Evolutionary conservation across 768 basidiomycete species (phyloP).

Genomic region (Holtermannia corniformis): DNA sequence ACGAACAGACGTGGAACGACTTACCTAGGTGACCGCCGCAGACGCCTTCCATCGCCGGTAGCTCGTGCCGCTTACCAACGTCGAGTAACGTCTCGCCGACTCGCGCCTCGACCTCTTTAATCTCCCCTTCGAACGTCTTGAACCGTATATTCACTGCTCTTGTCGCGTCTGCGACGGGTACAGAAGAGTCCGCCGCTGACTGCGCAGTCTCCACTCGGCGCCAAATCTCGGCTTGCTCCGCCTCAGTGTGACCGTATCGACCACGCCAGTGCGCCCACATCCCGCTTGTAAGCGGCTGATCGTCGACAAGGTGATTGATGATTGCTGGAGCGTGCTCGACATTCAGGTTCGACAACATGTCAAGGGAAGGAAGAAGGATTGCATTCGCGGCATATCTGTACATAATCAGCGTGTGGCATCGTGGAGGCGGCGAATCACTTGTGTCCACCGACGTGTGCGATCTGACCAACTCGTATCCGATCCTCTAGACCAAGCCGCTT

Average conservation of each 20-base stretch:
- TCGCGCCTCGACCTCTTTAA: slow-evolving; percentile 11
- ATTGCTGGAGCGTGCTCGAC: slow-evolving; percentile 53
- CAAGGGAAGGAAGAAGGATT: slow-evolving; percentile 33
- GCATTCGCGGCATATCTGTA: slow-evolving; percentile 41
- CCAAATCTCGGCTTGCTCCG: slow-evolving; percentile 46
- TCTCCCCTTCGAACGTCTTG: slow-evolving; percentile 31
- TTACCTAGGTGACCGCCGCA: slow-evolving; percentile 37
- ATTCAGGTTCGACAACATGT: slow-evolving; percentile 57
- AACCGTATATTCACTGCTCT: slow-evolving; percentile 17
- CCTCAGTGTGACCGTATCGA: slow-evolving; percentile 57
- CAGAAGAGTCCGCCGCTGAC: background rate
- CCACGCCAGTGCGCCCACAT: slow-evolving; percentile 58
- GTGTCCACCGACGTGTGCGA: slow-evolving; percentile 76
- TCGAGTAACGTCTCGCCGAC: slow-evolving; percentile 28
- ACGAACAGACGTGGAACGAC: background rate
- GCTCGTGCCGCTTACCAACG: slow-evolving; percentile 25
- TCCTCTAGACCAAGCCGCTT: slow-evolving; percentile 40
- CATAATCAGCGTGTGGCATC: no score
- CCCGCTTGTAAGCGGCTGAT: slow-evolving; percentile 41
- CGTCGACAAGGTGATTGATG: slow-evolving; percentile 46
- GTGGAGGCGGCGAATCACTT: slow-evolving; percentile 49
- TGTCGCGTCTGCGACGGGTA: background rate
- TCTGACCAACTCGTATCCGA: slow-evolving; percentile 50
- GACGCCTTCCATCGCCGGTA: slow-evolving; percentile 35
- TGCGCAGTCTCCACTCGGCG: slow-evolving; percentile 2